A percentile compares a stretch with the other conserved stretches of the same genome.
phyloP scores from a whole-genome alignment of 345 rosid species.

The Eucalyptus tenuipes region DNA sequence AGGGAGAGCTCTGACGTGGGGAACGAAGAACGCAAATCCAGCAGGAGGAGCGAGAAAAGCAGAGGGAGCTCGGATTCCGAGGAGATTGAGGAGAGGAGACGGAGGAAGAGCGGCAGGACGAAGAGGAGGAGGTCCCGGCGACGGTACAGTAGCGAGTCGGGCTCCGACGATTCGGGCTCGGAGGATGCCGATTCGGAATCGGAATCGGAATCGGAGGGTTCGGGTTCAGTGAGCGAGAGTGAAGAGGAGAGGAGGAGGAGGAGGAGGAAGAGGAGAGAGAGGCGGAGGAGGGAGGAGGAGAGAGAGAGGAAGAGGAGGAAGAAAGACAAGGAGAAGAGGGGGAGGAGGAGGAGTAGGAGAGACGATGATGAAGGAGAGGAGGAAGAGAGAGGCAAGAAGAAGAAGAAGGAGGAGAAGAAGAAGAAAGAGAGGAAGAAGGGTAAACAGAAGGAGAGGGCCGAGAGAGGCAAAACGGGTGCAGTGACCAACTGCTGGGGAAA shows the following conservation, averaged over 20 bases:
- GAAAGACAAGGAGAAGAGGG: conserved; percentile 6
- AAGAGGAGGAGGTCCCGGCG: conserved; percentile 18
- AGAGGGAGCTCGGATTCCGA: not conserved
- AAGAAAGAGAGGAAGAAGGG: conserved; percentile 13
- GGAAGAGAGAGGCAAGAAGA: conserved; percentile 1
- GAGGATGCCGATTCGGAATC: not conserved
- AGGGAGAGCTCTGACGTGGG: conserved; percentile 10
- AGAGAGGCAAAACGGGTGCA: conserved; percentile 65
- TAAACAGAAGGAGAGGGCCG: conserved; percentile 34
- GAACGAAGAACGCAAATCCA: conserved; percentile 1
- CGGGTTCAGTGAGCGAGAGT: conserved; percentile 16
- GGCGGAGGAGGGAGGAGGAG: conserved; percentile 1
- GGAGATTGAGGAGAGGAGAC: conserved; percentile 12
- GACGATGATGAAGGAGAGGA: conserved; percentile 1
- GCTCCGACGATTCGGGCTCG: not conserved
- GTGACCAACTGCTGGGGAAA: conserved; percentile 94
- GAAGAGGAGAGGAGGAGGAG: conserved; percentile 4
- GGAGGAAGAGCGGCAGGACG: conserved; percentile 8
- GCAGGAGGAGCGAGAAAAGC: not conserved
- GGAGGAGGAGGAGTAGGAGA: conserved; percentile 1
- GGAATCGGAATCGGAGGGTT: conserved; percentile 25
- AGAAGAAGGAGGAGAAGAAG: not conserved
- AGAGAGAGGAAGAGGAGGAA: conserved; percentile 1
- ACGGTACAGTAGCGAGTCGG: conserved; percentile 9
- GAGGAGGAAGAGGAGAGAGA: conserved; percentile 10